phyloP scores from a whole-genome alignment of 106 monocot genomes.

The Posidonia australis region DNA sequence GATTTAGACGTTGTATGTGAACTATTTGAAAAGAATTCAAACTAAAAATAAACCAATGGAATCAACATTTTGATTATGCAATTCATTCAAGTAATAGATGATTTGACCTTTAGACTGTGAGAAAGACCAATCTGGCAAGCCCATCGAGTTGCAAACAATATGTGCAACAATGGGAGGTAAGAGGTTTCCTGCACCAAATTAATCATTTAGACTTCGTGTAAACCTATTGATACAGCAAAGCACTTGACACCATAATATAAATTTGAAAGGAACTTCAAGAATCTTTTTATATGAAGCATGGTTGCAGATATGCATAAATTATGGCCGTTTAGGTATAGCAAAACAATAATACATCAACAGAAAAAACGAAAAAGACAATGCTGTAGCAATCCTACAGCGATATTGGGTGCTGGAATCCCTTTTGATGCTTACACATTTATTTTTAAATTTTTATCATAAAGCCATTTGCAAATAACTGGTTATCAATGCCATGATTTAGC shows the following conservation, averaged over 20 bases:
- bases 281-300: too few relatives aligned
- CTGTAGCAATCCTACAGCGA: too few relatives aligned
- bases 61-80: neutral
- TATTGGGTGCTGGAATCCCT: too few relatives aligned
- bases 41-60: neutral
- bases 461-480: too few relatives aligned
- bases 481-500: too few relatives aligned
- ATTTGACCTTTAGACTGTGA: constrained; percentile 6
- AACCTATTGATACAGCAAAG: neutral
- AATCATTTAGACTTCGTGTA: neutral
- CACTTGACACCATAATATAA: neutral
- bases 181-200: constrained; percentile 3
- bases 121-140: neutral
- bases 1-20: neutral
- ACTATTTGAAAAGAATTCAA: neutral
- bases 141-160: constrained; percentile 10
- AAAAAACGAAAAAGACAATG: too few relatives aligned
- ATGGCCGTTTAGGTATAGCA: too few relatives aligned
- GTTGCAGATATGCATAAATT: too few relatives aligned
- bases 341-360: too few relatives aligned
- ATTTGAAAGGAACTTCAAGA: neutral
- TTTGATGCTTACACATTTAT: too few relatives aligned
- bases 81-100: neutral
- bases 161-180: constrained; percentile 5
- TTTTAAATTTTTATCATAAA: too few relatives aligned